These are phyloP conservation scores for Rhododendron ovatum DNA, from an alignment of 148 eudicot genomes.

Conservation along the genomic window DNA sequence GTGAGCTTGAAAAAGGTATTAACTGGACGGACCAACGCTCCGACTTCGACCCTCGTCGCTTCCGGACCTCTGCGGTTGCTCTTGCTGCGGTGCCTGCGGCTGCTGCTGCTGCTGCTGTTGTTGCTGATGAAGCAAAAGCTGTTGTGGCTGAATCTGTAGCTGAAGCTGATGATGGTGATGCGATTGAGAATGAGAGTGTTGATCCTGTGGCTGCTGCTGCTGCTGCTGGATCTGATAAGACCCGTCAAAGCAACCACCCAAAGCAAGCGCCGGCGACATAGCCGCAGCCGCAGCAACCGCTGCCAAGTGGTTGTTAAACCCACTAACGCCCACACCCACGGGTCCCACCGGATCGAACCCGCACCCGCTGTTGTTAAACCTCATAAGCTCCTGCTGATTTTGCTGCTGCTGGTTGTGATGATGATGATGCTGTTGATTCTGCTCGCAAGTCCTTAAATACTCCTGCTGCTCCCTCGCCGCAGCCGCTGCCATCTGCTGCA, in stretches of 20 bases:
- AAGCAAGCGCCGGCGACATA: conserved; percentile 39
- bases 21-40: conserved; percentile 34
- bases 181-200: conserved; percentile 13
- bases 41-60: conserved; percentile 44
- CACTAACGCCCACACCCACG: conserved; percentile 15
- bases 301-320: conserved; percentile 24
- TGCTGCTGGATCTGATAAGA: conserved; percentile 40
- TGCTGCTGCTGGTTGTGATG: conserved; percentile 5
- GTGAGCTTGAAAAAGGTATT: neutral
- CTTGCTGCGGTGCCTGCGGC: conserved; percentile 13
- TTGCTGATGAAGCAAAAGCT: conserved; percentile 31
- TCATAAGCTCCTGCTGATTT: conserved; percentile 25
- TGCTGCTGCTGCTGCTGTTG: conserved; percentile 33
- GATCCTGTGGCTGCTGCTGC: conserved; percentile 24
- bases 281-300: conserved; percentile 13
- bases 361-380: conserved; percentile 30
- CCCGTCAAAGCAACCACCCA: conserved; percentile 39
- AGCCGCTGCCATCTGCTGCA: conserved; percentile 43
- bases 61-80: conserved; percentile 27
- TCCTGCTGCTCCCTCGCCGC: conserved; percentile 55
- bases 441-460: conserved; percentile 46
- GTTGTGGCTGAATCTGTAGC: conserved; percentile 28
- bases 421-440: conserved; percentile 29
- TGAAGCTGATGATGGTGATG: conserved; percentile 10
- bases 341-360: conserved; percentile 30